phyloP scores from a whole-genome alignment of 2,329 filamentous ascomycete genomes.

The Pseudocercospora fuligena region DNA sequence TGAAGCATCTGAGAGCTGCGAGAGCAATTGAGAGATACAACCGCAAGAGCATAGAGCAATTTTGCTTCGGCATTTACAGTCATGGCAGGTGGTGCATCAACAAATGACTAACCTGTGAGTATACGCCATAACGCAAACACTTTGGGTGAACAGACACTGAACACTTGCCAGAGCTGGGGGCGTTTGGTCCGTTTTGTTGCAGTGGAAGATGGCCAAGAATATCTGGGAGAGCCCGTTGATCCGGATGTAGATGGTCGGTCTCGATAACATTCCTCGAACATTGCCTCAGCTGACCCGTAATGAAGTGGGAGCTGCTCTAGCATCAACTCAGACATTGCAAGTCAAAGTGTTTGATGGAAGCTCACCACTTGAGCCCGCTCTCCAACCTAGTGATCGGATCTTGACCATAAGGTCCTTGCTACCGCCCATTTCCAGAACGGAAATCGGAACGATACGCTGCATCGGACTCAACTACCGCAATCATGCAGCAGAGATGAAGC shows the following conservation, averaged over 20 bases:
- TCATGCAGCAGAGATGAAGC: slow-evolving; percentile 16
- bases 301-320: background rate
- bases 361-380: slow-evolving; percentile 2
- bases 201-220: background rate
- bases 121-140: background rate
- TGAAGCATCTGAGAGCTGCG: background rate
- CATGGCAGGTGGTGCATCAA: background rate
- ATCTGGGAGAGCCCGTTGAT: slow-evolving; percentile 6
- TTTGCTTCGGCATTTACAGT: no score
- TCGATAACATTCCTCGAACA: background rate
- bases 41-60: no score
- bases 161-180: background rate
- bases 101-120: background rate
- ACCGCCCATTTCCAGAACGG: slow-evolving; percentile 3
- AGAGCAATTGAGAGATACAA: no score
- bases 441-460: slow-evolving; percentile 18
- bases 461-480: slow-evolving; percentile 19
- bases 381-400: background rate
- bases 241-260: slow-evolving; percentile 14
- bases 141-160: background rate
- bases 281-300: background rate
- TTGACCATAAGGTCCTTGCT: slow-evolving; percentile 12
- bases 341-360: slow-evolving; percentile 5
- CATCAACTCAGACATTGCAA: slow-evolving; percentile 8
- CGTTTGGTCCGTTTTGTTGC: background rate